phyloP scores from a whole-genome alignment of 169 alveolate species.

The Plasmodium billcollinsi region DNA sequence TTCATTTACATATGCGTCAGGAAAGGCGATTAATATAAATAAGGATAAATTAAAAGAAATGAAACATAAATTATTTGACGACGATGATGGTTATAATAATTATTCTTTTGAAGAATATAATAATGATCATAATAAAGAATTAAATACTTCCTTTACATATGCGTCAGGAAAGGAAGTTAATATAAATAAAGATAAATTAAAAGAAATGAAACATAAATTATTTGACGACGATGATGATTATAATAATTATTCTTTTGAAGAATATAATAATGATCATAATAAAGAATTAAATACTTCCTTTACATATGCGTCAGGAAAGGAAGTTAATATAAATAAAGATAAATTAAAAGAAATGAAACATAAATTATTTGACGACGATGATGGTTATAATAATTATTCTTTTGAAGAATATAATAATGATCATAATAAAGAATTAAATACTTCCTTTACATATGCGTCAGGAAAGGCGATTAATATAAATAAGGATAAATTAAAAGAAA shows the following conservation, averaged over 20 bases:
- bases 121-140: background rate
- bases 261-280: background rate
- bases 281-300: background rate
- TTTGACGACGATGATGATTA: constrained; percentile 14
- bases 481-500: constrained; percentile 15
- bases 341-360: constrained; percentile 19
- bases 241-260: no score
- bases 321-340: constrained; percentile 31
- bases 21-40: constrained; percentile 31
- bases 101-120: background rate
- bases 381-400: no score
- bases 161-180: constrained; percentile 56
- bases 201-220: constrained; percentile 18
- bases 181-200: constrained; percentile 31
- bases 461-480: constrained; percentile 22
- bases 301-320: constrained; percentile 64
- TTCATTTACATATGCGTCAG: constrained; percentile 45
- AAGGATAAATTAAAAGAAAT: constrained; percentile 26
- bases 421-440: background rate
- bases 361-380: constrained; percentile 24
- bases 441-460: constrained; percentile 13
- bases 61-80: constrained; percentile 22
- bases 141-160: constrained; percentile 8
- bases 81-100: background rate
- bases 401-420: constrained; percentile 1